Evolutionary conservation across 2,329 filamentous ascomycete species (phyloP), one percentile per base, ranked within the genome.

Genomic region (Cladosporium colombiae): DNA sequence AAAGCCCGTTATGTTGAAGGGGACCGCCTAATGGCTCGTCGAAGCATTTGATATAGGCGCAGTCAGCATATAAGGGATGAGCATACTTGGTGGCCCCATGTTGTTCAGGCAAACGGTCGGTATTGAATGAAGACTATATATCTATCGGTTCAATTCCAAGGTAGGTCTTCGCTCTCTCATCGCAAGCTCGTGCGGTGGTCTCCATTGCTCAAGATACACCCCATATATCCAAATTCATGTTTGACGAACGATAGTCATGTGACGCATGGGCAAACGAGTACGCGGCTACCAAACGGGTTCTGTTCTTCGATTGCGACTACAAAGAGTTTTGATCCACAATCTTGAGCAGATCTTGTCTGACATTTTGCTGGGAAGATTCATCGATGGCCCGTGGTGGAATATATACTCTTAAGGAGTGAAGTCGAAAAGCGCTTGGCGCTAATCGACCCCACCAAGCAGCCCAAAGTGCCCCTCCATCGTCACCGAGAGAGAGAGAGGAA

Each of bases 391-490:
- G 40, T 21, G 18, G 40, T 10, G 7, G 40, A 44, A 44, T 44
- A 44, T 7, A n/a, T 10, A 11, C 7, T 40, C 4, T 18, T n/a
- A 8, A 21, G 13, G 40, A 44, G 29, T 44, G 56, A 27, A 40
- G 56, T 25, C 6, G 18, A 29, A 29, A 29, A 31, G 52, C 52
- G 52, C 52, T 55, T 55, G 52, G 52, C 52, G 29, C 31, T 21
- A 21, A 1, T 53, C 23, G 27, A 53, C 60, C 60, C 60, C 60
- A 62, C 60, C 46, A 62, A 53, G n/a, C 50, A 44, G 50, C 50
- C 50, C 50, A 53, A 55, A 55, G 52, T 62, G 60, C 60, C 60
- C 60, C 60, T 52, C 60, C 57, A 37, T 52, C 59, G 59, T 62
- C 59, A 62, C 59, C 60, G 31, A 52, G 29, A 31, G 37, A 21